Evolutionary conservation across 2,329 filamentous ascomycete genomes (phyloP).

Genomic region (Fusarium sarcochroum): DNA sequence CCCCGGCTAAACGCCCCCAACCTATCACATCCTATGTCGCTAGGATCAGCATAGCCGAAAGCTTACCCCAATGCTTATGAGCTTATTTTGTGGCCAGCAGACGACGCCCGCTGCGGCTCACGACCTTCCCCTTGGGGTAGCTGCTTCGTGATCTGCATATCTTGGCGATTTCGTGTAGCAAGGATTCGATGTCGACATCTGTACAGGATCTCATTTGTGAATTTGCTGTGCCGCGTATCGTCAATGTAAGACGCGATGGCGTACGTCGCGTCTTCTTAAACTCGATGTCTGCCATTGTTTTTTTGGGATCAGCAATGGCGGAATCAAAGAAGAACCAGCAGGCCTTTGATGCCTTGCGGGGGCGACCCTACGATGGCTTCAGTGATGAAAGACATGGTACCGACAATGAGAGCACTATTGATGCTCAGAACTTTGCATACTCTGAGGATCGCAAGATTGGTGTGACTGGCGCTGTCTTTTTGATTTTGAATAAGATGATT

Average conservation of each 20-base stretch:
- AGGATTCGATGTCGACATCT: conserved; percentile 39
- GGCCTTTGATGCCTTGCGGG: conserved; percentile 22
- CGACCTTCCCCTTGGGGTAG: conserved; percentile 39
- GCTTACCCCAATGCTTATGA: conserved; percentile 29
- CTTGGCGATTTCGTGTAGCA: conserved; percentile 20
- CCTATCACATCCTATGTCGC: background rate
- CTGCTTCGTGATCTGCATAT: conserved; percentile 10
- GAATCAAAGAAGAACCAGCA: conserved; percentile 15
- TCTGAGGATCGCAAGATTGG: conserved; percentile 65
- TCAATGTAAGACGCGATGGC: conserved; percentile 15
- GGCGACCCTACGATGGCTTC: conserved; percentile 1
- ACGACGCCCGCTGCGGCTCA: conserved; percentile 10
- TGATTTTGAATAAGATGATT: conserved; percentile 72
- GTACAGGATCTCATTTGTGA: conserved; percentile 2
- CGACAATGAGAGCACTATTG: conserved; percentile 45
- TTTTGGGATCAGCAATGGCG: conserved; percentile 32
- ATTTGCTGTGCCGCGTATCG: background rate
- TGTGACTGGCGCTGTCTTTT: conserved; percentile 65
- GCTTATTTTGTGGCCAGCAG: conserved; percentile 35
- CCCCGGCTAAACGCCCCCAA: background rate
- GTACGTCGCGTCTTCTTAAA: conserved; percentile 9
- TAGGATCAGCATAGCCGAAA: conserved; percentile 19
- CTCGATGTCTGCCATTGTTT: background rate
- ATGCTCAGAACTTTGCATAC: conserved; percentile 60
- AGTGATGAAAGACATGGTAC: conserved; percentile 39